phyloP scores from a whole-genome alignment of 2,329 filamentous ascomycete genomes.

The Escovopsis weberi region DNA sequence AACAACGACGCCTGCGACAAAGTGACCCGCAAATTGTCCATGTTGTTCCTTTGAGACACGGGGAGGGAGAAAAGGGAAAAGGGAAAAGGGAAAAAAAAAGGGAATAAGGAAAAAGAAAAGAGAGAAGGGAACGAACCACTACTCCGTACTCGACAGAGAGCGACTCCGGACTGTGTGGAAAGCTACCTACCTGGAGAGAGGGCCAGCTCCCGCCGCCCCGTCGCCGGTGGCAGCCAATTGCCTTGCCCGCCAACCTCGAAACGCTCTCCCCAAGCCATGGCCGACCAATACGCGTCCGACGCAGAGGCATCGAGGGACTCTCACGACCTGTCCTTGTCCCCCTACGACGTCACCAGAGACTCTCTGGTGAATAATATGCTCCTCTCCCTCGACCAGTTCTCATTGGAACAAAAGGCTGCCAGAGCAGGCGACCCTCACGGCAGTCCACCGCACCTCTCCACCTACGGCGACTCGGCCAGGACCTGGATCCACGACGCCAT shows the following conservation, averaged over 20 bases:
- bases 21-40: no score
- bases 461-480: conserved; percentile 14
- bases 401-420: conserved; percentile 30
- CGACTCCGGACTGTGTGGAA: no score
- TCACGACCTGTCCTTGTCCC: conserved; percentile 73
- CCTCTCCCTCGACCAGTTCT: conserved; percentile 77
- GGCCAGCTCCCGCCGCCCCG: background rate
- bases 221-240: no score
- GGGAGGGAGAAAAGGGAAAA: no score
- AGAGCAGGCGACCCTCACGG: conserved; percentile 3
- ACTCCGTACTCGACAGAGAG: no score
- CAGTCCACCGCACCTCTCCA: conserved; percentile 3
- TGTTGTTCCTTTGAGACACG: no score
- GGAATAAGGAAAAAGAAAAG: no score
- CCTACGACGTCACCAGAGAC: conserved; percentile 64
- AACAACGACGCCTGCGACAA: no score
- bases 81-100: no score
- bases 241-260: conserved; percentile 5
- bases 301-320: conserved; percentile 40
- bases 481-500: conserved; percentile 7
- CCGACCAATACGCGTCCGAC: conserved; percentile 11
- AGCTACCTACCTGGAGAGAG: background rate
- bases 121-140: no score
- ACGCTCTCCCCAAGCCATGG: conserved; percentile 10
- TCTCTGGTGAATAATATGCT: conserved; percentile 95